Conservation (phyloP, 2,329 filamentous ascomycete species). For the Scorias spongiosa region DNA sequence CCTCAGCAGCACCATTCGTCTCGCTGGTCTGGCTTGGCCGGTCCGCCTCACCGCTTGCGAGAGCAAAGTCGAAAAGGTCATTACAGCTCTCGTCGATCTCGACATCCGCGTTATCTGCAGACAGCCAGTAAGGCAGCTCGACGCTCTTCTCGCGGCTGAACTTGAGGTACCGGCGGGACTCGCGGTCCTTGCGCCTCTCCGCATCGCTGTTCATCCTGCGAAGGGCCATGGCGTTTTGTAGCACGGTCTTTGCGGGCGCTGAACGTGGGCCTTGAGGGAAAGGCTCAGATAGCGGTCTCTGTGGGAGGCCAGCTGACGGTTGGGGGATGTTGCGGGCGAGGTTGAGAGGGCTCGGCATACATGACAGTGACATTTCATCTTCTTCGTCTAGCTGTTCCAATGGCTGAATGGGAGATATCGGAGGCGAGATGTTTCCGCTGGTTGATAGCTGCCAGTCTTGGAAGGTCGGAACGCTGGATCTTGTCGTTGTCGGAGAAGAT, state of each 20-base stretch:
- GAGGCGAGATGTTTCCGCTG: slow-evolving; percentile 6
- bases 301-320: neutral
- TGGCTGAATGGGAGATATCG: slow-evolving; percentile 1
- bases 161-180: slow-evolving; percentile 23
- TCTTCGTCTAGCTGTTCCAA: neutral
- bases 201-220: slow-evolving; percentile 30
- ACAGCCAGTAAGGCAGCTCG: slow-evolving; percentile 15
- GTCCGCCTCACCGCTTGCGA: slow-evolving; percentile 5
- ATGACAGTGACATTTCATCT: neutral
- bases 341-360: slow-evolving; percentile 1
- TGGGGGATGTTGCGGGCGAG: neutral
- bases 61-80: slow-evolving; percentile 14
- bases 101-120: neutral
- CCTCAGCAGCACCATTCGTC: neutral
- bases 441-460: slow-evolving; percentile 3
- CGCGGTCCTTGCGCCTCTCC: slow-evolving; percentile 7
- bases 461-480: slow-evolving; percentile 1
- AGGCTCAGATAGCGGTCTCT: neutral
- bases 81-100: slow-evolving; percentile 6
- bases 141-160: slow-evolving; percentile 25
- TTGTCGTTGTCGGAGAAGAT: slow-evolving; percentile 1
- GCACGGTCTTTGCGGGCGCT: slow-evolving; percentile 22
- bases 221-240: slow-evolving; percentile 24
- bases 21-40: slow-evolving; percentile 2
- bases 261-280: slow-evolving; percentile 17